Evolutionary conservation across 1,284 basidiomycete genomes (phyloP).

Genomic region (Cutaneotrichosporon sp.): DNA sequence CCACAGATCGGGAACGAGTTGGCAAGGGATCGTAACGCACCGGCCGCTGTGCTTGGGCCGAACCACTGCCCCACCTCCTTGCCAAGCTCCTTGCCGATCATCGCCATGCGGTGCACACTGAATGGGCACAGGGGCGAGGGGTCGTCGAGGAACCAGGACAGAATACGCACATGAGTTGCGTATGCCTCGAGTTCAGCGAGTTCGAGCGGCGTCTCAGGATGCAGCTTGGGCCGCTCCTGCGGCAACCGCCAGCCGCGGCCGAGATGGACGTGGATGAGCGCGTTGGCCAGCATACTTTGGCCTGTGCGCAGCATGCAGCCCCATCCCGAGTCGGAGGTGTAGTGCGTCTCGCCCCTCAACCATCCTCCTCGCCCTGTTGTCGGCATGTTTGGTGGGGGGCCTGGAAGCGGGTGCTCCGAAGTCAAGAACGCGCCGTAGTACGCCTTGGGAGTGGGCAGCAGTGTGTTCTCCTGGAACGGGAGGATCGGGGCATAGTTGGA

Average conservation of each 20-base stretch:
- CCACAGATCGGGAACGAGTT: conserved; percentile 77
- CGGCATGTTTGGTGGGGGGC: no score
- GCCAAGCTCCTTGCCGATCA: conserved; percentile 90
- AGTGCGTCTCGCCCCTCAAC: conserved; percentile 66
- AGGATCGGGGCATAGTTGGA: conserved; percentile 80
- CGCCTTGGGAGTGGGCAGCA: conserved; percentile 42
- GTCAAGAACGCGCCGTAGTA: conserved; percentile 58
- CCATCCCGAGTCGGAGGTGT: conserved; percentile 95
- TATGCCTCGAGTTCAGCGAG: conserved; percentile 41
- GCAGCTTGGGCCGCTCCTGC: conserved; percentile 20
- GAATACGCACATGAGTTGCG: conserved; percentile 74
- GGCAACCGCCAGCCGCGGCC: conserved; percentile 83
- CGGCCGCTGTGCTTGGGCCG: conserved; percentile 93
- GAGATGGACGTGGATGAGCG: conserved; percentile 77
- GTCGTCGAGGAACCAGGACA: conserved; percentile 94
- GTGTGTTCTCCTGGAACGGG: conserved; percentile 54
- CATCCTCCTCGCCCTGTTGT: conserved; percentile 26
- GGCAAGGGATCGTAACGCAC: conserved; percentile 86
- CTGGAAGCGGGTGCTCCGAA: conserved; percentile 14
- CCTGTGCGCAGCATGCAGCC: conserved; percentile 97
- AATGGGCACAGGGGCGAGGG: conserved; percentile 87
- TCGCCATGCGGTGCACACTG: conserved; percentile 92
- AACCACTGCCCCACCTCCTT: conserved; percentile 98
- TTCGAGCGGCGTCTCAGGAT: conserved; percentile 25
- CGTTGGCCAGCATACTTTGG: conserved; percentile 88